phyloP scores from a whole-genome alignment of 2,329 filamentous ascomycete genomes.

The Diaporthe capsici region DNA sequence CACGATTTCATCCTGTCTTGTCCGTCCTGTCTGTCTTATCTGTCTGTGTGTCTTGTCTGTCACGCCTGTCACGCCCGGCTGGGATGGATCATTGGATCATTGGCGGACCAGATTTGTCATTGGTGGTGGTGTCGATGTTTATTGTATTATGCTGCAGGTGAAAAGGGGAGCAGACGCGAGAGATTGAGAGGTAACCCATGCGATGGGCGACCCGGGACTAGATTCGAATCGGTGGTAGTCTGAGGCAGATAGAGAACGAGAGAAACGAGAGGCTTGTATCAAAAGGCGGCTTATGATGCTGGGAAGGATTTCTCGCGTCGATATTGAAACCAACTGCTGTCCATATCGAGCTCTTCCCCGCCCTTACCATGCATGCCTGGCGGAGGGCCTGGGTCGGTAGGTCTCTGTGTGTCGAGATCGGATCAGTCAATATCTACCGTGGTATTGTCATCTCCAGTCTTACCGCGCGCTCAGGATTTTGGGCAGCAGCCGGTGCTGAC shows the following conservation, averaged over 20 bases:
- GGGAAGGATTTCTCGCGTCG: background rate
- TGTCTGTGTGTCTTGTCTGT: background rate
- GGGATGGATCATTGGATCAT: slow-evolving; percentile 11
- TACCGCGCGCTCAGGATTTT: background rate
- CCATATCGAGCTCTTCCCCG: background rate
- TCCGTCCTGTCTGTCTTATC: background rate
- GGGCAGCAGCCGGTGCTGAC: background rate
- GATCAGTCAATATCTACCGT: background rate
- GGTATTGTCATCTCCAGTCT: background rate
- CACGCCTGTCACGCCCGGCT: background rate
- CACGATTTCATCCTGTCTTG: background rate
- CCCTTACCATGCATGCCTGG: background rate
- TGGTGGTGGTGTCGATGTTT: background rate
- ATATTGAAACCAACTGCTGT: slow-evolving; percentile 19
- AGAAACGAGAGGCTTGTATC: background rate
- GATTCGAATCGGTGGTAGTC: slow-evolving; percentile 18
- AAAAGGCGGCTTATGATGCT: slow-evolving; percentile 17
- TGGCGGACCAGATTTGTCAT: slow-evolving; percentile 9
- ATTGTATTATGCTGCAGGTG: slow-evolving; percentile 20
- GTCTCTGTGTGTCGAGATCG: slow-evolving; percentile 5
- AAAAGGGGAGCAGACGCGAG: slow-evolving; percentile 11
- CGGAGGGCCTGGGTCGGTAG: background rate
- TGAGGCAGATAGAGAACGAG: background rate
- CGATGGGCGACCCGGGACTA: slow-evolving; percentile 5
- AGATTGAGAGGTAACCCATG: slow-evolving; percentile 28